phyloP scores from a whole-genome alignment of 2,329 filamentous ascomycete species.

The Aspergillus puulaauensis region DNA sequence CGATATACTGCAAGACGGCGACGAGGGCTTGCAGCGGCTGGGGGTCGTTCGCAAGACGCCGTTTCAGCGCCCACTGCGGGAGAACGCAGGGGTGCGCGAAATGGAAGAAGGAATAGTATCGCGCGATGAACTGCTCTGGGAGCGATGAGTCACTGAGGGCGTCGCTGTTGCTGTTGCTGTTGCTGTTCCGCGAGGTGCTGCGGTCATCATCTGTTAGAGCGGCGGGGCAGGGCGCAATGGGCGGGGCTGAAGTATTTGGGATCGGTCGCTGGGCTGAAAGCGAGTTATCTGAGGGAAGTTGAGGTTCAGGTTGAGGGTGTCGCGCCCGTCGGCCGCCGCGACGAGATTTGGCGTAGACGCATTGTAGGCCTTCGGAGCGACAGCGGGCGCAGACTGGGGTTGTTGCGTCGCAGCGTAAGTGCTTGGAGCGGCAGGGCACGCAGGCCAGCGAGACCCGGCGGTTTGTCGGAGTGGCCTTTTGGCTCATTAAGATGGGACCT shows the following conservation, averaged over 20 bases:
- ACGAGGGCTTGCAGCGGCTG: conserved; percentile 16
- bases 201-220: not conserved
- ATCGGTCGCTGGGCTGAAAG: not conserved
- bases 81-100: conserved; percentile 24
- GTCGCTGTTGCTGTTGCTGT: not conserved
- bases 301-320: not conserved
- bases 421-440: conserved; percentile 32
- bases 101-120: conserved; percentile 29
- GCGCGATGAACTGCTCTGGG: conserved; percentile 4
- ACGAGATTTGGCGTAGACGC: conserved; percentile 49
- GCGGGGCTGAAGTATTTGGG: not conserved
- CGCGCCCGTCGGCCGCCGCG: conserved; percentile 32
- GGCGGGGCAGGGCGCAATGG: not conserved
- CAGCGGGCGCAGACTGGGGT: conserved; percentile 45
- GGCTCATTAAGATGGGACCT: not conserved
- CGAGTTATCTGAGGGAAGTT: not conserved
- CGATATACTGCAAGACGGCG: conserved; percentile 25
- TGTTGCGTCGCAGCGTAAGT: conserved; percentile 47
- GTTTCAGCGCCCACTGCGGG: conserved; percentile 15
- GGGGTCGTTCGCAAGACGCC: conserved; percentile 8
- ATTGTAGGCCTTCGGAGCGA: conserved; percentile 37
- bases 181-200: not conserved
- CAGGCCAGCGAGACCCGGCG: conserved; percentile 17
- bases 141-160: not conserved
- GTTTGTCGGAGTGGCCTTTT: not conserved